Evolutionary conservation across 1,284 basidiomycete genomes (phyloP).

Genomic region (Puccinia hordei): DNA sequence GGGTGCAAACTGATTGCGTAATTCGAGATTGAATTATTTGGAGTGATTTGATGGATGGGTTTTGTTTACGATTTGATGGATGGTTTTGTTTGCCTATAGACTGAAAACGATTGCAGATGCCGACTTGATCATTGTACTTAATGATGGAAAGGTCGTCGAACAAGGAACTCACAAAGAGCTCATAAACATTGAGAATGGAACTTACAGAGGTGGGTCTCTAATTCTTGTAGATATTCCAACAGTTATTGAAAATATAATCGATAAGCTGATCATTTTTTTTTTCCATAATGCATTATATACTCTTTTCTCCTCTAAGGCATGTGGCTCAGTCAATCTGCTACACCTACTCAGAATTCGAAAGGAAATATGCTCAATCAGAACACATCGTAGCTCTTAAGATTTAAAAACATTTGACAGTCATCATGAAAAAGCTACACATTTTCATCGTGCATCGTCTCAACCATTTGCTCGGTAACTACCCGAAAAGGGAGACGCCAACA

Average conservation of each 20-base stretch:
- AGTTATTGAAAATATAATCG: background rate
- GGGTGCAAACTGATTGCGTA: no score
- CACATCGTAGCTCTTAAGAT: no score
- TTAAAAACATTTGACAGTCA: no score
- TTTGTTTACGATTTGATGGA: background rate
- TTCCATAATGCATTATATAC: background rate
- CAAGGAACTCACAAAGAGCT: conserved; percentile 58
- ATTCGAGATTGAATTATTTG: background rate
- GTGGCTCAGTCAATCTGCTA: conserved; percentile 33
- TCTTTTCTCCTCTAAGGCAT: conserved; percentile 4
- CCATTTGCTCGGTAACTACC: no score
- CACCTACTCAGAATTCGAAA: background rate
- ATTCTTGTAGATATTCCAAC: background rate
- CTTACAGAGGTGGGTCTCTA: conserved; percentile 45
- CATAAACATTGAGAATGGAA: conserved; percentile 53
- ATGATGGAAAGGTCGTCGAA: conserved; percentile 57
- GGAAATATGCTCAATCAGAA: no score
- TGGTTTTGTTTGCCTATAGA: conserved; percentile 15
- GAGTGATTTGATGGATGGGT: background rate
- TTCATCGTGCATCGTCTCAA: no score
- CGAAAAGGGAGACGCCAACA: no score
- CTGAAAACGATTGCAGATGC: conserved; percentile 49
- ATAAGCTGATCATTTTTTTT: background rate
- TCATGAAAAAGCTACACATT: no score
- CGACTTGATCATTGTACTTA: conserved; percentile 59